Base-by-base conservation (phyloP, 768 basidiomycete genomes). In the Phylloporus arenicola region DNA sequence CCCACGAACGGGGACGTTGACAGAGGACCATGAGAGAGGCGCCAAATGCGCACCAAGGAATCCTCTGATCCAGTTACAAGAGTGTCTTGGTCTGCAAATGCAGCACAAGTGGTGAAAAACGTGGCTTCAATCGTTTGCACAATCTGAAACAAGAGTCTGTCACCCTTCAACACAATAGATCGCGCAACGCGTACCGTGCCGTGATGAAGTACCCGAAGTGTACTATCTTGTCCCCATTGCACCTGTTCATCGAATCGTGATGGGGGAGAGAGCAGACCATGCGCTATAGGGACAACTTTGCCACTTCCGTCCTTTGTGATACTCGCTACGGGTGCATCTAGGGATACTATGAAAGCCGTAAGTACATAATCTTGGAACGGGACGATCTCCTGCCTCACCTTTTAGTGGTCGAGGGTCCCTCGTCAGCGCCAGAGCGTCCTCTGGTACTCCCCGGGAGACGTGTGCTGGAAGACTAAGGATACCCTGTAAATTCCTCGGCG, bases 31-130 rank as follows among this genome's bases (percentile, higher is more conserved):
- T 78, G 77, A 11, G 67, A 66, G 9, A 87, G 55, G 53, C 75
- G 83, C 93, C 93, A 96, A 25, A 93, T 68, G 4, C 89, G 81
- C n/a, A 96, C 81, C 10, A 83, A 85, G 52, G 84, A 82, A 60
- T 91, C 88, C 38, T 77, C 77, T 13, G 84, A 87, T 2, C 91
- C 92, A 1, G 92, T 93, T 14, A 89, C 80, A 13, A 96, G 73
- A 33, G 79, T 81, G 19, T 75, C 76, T 7, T 77, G 68, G 63
- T 92, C 88, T 1, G 89, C 84, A 59, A 94, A 92, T 2, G 75
- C 74, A 2, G 88, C 91, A 48, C 88, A 89, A 11, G 76, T 82
- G 50, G 76, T 82, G 50, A 84, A 84, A 41, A 72, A 79, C 2
- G 82, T 78, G 17, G 81, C 79, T 61, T 96, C 93, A 14, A 91